Base-by-base conservation (phyloP, 441 rosid species). In the Pelargonium fulgidum region DNA sequence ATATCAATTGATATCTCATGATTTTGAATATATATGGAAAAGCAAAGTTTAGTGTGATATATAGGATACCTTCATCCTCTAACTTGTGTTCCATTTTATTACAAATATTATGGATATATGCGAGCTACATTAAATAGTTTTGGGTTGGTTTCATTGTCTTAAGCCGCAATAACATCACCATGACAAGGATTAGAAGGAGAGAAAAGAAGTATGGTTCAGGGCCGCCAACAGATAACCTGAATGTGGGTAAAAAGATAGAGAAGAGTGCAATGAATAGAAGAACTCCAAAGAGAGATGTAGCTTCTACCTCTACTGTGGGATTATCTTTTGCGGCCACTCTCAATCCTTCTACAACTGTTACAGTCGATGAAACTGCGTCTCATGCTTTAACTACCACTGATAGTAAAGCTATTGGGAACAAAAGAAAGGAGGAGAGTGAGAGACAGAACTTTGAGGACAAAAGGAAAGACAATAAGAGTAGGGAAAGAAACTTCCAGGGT, bases 221-320 rank as follows among this genome's bases (percentile, higher is more conserved):
- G 20, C 20, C 62, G 62, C 8, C 26, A 54, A 2, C 22, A 17
- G 17, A 54, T 20, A 22, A 54, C 22, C 3, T 22, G 19, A 54
- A 17, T 54, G 62, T 54, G 62, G 62, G 3, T 54, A 54, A 54
- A 22, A 54, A 54, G 62, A 54, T 54, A 54, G 62, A 54, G 19
- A 54, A 54, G 62, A 54, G 62, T 16, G 19, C 10, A 17, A 54
- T 1, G 3, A 47, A 47, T 4, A 47, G 14, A 16, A 54, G 19
- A 54, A 7, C 24, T 54, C 20, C 20, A 54, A 54, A 8, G 62
- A 22, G 14, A 54, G 14, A 47, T 47, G 16, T 47, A 47, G 14
- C 54, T 12, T 47, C 54, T 47, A n/a, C 62, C 62, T 54, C 26
- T 54, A 54, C 24, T 10, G 22, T 0, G 39, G 39, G 7, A 4